These are phyloP conservation scores for Aschersonia sp. DNA, from an alignment of 2,329 filamentous ascomycete species.

Conservation along the genomic window DNA sequence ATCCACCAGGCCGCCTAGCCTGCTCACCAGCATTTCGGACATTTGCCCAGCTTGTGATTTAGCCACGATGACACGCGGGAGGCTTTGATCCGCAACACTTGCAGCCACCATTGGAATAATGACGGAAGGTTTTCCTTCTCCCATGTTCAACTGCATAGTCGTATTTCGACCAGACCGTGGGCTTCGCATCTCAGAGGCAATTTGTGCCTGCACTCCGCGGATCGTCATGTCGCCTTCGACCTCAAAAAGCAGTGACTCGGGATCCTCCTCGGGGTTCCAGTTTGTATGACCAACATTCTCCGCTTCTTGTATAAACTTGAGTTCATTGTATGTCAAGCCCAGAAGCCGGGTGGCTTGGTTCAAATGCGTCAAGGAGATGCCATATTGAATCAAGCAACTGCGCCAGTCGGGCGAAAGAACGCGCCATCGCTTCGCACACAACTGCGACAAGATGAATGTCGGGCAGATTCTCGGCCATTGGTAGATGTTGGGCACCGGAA, in stretches of 20 bases:
- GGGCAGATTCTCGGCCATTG: slow-evolving; percentile 7
- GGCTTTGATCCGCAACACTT: slow-evolving; percentile 31
- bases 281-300: slow-evolving; percentile 36
- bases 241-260: slow-evolving; percentile 50
- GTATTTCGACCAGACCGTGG: slow-evolving; percentile 26
- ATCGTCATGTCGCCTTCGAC: slow-evolving; percentile 48
- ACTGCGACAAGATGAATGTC: slow-evolving; percentile 18
- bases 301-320: slow-evolving; percentile 25
- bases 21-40: slow-evolving; percentile 9
- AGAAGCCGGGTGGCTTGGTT: slow-evolving; percentile 28
- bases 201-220: slow-evolving; percentile 40
- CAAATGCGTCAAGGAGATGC: slow-evolving; percentile 20
- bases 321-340: slow-evolving; percentile 6
- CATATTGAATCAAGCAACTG: slow-evolving; percentile 22
- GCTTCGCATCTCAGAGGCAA: slow-evolving; percentile 40
- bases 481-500: slow-evolving; percentile 1
- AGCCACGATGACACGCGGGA: slow-evolving; percentile 44
- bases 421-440: slow-evolving; percentile 8
- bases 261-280: slow-evolving; percentile 35
- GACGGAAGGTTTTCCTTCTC: slow-evolving; percentile 54
- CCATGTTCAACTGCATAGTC: slow-evolving; percentile 57
- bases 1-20: slow-evolving; percentile 38
- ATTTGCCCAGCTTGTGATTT: slow-evolving; percentile 47
- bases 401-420: slow-evolving; percentile 18
- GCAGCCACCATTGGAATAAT: slow-evolving; percentile 51